Evolutionary conservation across 495 filamentous ascomycete species (phyloP).

Genomic region (Talaromyces nanjingensis): DNA sequence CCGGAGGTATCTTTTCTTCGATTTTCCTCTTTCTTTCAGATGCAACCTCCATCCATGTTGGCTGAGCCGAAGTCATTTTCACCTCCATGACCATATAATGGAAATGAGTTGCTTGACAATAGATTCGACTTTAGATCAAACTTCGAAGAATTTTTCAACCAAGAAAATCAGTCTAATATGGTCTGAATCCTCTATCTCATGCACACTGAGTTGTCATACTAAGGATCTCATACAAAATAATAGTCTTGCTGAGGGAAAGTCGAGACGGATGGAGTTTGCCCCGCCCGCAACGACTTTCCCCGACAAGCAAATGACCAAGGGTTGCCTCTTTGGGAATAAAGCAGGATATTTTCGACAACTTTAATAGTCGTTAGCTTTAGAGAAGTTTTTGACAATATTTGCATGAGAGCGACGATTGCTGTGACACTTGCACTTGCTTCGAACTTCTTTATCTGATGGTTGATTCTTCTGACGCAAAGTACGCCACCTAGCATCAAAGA

Average conservation of each 20-base stretch:
- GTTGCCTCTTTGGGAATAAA: background rate
- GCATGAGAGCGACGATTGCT: background rate
- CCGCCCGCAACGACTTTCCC: conserved; percentile 3
- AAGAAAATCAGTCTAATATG: too few species aligned
- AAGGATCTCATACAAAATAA: background rate
- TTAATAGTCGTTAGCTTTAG: background rate
- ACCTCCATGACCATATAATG: background rate
- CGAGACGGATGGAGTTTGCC: background rate
- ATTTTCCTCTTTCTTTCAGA: conserved; percentile 26
- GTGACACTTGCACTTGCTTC: background rate
- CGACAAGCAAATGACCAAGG: background rate
- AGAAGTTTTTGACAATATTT: background rate
- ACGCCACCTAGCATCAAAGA: background rate
- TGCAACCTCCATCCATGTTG: conserved; percentile 16
- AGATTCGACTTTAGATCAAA: too few species aligned
- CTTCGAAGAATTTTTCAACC: too few species aligned
- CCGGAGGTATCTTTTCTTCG: conserved; percentile 24
- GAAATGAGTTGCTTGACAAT: background rate
- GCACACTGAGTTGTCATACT: background rate
- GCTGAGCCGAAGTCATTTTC: background rate
- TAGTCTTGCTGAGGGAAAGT: background rate
- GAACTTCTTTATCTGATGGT: background rate
- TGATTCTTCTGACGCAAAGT: background rate
- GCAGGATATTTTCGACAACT: background rate
- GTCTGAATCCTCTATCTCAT: too few species aligned